Conservation (phyloP, 2,329 filamentous ascomycete genomes). For the Verticillium isaacii region DNA sequence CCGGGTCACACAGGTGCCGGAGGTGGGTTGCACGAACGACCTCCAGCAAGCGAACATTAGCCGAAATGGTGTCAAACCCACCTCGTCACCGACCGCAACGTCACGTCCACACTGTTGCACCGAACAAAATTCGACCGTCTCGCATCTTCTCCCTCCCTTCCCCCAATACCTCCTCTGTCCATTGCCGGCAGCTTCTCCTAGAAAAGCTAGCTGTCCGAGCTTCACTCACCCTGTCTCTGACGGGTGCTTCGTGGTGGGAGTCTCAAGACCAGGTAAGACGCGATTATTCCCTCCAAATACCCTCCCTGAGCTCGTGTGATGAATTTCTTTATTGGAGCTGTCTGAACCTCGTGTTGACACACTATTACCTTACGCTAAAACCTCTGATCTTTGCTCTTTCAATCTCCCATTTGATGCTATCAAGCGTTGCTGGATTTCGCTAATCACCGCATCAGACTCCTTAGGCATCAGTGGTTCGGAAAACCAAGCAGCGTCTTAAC, state of each 20-base stretch:
- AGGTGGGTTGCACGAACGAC: neutral
- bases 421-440: neutral
- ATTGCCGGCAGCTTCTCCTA: neutral
- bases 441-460: neutral
- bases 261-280: neutral
- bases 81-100: neutral
- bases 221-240: neutral
- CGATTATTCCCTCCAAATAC: neutral
- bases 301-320: constrained; percentile 29
- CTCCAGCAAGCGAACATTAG: neutral
- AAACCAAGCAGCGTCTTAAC: neutral
- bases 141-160: neutral
- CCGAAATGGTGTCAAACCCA: neutral
- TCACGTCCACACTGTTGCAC: neutral
- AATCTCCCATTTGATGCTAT: neutral
- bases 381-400: constrained; percentile 27
- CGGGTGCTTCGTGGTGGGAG: neutral
- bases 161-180: neutral
- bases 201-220: neutral
- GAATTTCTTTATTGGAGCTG: constrained; percentile 68
- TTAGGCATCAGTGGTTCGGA: neutral
- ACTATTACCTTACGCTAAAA: constrained; percentile 52
- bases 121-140: neutral
- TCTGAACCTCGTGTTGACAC: constrained; percentile 63
- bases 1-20: neutral